phyloP scores from a whole-genome alignment of 306 rosid species.

The Biancaea sappan region DNA sequence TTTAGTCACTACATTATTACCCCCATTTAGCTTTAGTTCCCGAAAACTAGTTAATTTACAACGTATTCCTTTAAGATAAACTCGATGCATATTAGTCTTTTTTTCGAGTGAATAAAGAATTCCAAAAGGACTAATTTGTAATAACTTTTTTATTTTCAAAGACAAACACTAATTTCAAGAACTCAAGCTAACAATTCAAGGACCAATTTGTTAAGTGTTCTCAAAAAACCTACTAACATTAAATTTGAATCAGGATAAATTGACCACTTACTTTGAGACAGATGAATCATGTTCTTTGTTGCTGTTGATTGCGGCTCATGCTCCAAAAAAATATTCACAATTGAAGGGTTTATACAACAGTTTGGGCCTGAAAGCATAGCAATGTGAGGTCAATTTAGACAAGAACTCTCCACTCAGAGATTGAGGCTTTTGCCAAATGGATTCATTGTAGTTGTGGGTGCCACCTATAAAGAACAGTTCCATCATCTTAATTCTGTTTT shows the following conservation, averaged over 20 bases:
- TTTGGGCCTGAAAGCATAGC: constrained; percentile 63
- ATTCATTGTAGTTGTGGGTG: no score
- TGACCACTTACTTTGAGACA: constrained; percentile 74
- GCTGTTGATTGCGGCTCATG: constrained; percentile 93
- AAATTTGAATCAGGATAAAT: background rate
- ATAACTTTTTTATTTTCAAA: no score
- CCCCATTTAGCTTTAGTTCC: background rate
- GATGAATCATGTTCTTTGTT: constrained; percentile 85
- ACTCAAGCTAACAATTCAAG: background rate
- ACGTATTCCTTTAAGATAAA: background rate
- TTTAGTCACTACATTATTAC: background rate
- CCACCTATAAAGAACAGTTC: no score
- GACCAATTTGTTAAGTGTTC: no score
- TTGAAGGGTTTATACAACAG: constrained; percentile 70
- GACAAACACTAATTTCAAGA: background rate
- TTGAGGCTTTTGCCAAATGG: no score
- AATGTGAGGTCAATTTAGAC: background rate
- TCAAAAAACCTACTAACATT: background rate
- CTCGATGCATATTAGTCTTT: background rate
- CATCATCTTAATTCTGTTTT: no score
- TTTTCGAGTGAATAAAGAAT: background rate
- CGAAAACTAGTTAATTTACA: background rate
- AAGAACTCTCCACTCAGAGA: no score
- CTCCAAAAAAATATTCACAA: constrained; percentile 60
- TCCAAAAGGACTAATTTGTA: background rate